Conservation (phyloP, 2,329 filamentous ascomycete genomes). For the Aspergillus transmontanensis region DNA sequence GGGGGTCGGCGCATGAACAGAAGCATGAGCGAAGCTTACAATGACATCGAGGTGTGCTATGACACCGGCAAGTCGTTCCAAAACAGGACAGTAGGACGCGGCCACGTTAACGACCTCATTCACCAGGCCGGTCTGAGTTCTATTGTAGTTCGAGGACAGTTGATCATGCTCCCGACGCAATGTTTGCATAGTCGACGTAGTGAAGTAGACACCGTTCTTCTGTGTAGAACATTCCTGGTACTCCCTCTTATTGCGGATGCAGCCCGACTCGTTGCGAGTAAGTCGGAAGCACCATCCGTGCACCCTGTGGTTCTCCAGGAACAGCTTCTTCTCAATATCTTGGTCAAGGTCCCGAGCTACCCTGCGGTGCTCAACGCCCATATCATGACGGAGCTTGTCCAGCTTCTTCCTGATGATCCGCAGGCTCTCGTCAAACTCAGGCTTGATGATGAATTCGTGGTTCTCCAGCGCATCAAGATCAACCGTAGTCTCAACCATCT, state of each 20-base stretch:
- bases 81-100: slow-evolving; percentile 88
- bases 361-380: slow-evolving; percentile 76
- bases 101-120: slow-evolving; percentile 91
- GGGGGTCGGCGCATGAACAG: slow-evolving; percentile 86
- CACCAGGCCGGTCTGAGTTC: slow-evolving; percentile 88
- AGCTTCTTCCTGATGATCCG: slow-evolving; percentile 88
- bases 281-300: slow-evolving; percentile 97
- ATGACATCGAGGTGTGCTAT: slow-evolving; percentile 95
- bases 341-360: slow-evolving; percentile 82
- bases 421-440: slow-evolving; percentile 90
- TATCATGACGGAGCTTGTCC: slow-evolving; percentile 78
- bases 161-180: slow-evolving; percentile 91
- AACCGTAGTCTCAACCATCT: slow-evolving; percentile 98
- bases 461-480: slow-evolving; percentile 93
- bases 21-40: slow-evolving; percentile 87
- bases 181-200: slow-evolving; percentile 76
- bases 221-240: slow-evolving; percentile 97
- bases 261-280: slow-evolving; percentile 85
- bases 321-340: slow-evolving; percentile 97
- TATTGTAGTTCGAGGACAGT: slow-evolving; percentile 89
- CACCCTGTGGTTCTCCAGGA: slow-evolving; percentile 92
- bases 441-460: slow-evolving; percentile 98
- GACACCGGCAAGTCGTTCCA: slow-evolving; percentile 85
- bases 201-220: slow-evolving; percentile 99
- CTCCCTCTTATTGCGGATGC: slow-evolving; percentile 84